phyloP scores from a whole-genome alignment of 768 basidiomycete species.

The Erythrobasidium yunnanense region DNA sequence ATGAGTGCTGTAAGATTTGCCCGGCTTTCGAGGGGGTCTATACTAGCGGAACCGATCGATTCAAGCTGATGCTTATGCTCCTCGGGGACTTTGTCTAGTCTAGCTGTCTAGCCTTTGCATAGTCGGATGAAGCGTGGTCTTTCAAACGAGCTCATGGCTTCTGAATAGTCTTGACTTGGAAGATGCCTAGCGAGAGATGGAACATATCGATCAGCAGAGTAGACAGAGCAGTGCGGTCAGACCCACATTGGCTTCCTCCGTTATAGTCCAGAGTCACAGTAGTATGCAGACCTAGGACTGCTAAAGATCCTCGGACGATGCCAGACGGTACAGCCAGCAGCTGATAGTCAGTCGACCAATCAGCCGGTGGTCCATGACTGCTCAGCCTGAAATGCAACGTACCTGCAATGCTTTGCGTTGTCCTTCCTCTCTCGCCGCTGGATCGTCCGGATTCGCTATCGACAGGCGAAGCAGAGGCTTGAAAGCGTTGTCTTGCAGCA shows the following conservation, averaged over 20 bases:
- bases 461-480: constrained; percentile 26
- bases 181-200: constrained; percentile 20
- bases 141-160: too few species aligned
- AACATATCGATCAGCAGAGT: neutral
- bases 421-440: neutral
- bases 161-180: constrained; percentile 33
- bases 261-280: constrained; percentile 27
- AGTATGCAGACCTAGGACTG: constrained; percentile 29
- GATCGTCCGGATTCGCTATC: neutral
- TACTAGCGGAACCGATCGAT: too few species aligned
- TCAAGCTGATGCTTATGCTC: too few species aligned
- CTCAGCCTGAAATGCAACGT: neutral
- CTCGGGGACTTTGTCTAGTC: too few species aligned
- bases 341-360: constrained; percentile 9
- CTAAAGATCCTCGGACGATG: constrained; percentile 32
- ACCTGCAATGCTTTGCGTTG: neutral
- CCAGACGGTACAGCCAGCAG: constrained; percentile 30
- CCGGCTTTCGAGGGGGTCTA: too few species aligned
- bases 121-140: too few species aligned
- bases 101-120: too few species aligned
- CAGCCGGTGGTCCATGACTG: neutral
- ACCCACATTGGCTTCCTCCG: constrained; percentile 30
- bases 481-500: constrained; percentile 32
- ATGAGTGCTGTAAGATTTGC: too few species aligned
- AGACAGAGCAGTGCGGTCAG: neutral